phyloP scores from a whole-genome alignment of 306 rosid genomes.

The Prunus armeniaca region DNA sequence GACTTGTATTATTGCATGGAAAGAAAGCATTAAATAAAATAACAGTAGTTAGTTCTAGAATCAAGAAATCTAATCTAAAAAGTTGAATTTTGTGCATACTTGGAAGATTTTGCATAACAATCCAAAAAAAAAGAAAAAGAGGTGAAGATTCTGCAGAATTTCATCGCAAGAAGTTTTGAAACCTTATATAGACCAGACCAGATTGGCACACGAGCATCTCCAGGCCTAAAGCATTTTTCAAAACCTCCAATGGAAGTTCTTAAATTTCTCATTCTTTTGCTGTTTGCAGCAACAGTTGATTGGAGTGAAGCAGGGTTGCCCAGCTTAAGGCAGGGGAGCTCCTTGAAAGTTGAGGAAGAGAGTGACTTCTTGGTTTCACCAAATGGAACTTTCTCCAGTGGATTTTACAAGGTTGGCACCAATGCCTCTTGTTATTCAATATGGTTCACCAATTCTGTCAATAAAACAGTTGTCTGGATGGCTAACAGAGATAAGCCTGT shows the following conservation, averaged over 20 bases:
- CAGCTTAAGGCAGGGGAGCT: background rate
- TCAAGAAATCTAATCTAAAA: background rate
- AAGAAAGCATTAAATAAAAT: background rate
- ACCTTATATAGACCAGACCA: no score
- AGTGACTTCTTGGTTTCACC: slow-evolving; percentile 4
- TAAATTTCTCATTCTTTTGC: slow-evolving; percentile 2
- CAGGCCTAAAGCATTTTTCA: background rate
- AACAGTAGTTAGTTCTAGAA: background rate
- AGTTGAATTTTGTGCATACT: background rate
- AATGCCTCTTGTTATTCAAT: slow-evolving; percentile 28
- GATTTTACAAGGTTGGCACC: slow-evolving; percentile 5
- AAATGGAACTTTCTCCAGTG: slow-evolving; percentile 18
- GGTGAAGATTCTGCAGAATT: no score
- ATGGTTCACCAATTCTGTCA: slow-evolving; percentile 17
- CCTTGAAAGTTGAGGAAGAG: no score
- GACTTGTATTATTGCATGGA: background rate
- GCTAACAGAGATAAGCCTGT: slow-evolving; percentile 19
- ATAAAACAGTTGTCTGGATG: slow-evolving; percentile 24
- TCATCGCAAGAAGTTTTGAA: no score
- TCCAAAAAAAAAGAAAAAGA: no score
- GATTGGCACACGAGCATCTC: no score
- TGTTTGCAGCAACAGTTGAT: background rate
- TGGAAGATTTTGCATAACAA: no score
- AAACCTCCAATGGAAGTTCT: background rate
- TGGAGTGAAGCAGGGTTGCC: background rate